A percentile compares a stretch with the other conserved stretches of the same genome.
Evolutionary conservation across 306 rosid genomes (phyloP).

Genomic region (Medicago truncatula): MtrunA17r5.0-ANR NC_053049.1:40986001-40986500

Average conservation of each 20-base stretch:
- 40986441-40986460: too few relatives aligned
- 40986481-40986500: too few relatives aligned
- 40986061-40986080: conserved; percentile 9
- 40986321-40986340: background rate
- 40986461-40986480: too few relatives aligned
- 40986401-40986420: too few relatives aligned
- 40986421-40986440: too few relatives aligned
- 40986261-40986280: conserved; percentile 18
- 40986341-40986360: background rate
- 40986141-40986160: conserved; percentile 70
- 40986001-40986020: conserved; percentile 12
- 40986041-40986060: conserved; percentile 31
- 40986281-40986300: conserved; percentile 19
- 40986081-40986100: conserved; percentile 34
- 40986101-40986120: conserved; percentile 72
- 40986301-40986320: background rate
- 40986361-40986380: background rate
- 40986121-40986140: conserved; percentile 79
- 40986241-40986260: conserved; percentile 31
- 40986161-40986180: conserved; percentile 68
- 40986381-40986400: too few relatives aligned
- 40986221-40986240: conserved; percentile 59
- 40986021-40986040: conserved; percentile 3
- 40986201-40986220: conserved; percentile 66
- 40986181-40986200: conserved; percentile 84